Evolutionary conservation across 1,284 basidiomycete species (phyloP).

Genomic region (Cerioporus squamosus): DNA sequence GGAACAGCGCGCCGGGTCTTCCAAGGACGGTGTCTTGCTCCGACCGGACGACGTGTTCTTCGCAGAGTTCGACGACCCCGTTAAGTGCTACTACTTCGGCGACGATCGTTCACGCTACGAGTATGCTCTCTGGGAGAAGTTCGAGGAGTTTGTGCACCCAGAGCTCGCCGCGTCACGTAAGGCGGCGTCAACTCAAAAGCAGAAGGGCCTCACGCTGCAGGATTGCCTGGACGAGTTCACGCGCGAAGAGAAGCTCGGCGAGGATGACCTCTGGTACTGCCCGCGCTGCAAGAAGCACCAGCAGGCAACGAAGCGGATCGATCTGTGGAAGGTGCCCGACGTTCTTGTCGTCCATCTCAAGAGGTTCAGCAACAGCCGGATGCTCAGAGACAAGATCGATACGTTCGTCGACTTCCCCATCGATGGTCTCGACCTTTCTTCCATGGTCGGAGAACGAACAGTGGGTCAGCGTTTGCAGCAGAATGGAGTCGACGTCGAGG

Average conservation of each 20-base stretch:
- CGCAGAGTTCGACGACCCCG: slow-evolving; percentile 82
- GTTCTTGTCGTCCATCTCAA: slow-evolving; percentile 98
- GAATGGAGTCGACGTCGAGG: slow-evolving; percentile 57
- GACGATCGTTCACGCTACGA: slow-evolving; percentile 51
- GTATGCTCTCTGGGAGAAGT: slow-evolving; percentile 59
- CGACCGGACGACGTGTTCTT: slow-evolving; percentile 78
- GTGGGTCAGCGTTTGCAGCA: slow-evolving; percentile 66
- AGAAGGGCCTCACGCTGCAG: slow-evolving; percentile 76
- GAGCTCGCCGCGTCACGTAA: slow-evolving; percentile 64
- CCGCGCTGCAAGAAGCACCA: slow-evolving; percentile 98
- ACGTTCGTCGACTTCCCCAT: slow-evolving; percentile 93
- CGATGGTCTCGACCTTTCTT: slow-evolving; percentile 83
- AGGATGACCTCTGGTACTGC: slow-evolving; percentile 99
- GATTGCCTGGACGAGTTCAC: slow-evolving; percentile 98
- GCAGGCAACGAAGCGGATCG: slow-evolving; percentile 97
- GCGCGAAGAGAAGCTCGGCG: slow-evolving; percentile 92
- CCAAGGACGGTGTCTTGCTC: slow-evolving; percentile 52
- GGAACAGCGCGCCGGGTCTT: slow-evolving; percentile 48
- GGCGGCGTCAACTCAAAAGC: slow-evolving; percentile 59
- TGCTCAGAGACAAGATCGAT: slow-evolving; percentile 92
- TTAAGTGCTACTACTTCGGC: slow-evolving; percentile 79
- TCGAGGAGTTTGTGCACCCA: slow-evolving; percentile 74
- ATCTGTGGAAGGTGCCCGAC: slow-evolving; percentile 97
- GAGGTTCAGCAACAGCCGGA: slow-evolving; percentile 90
- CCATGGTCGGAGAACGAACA: slow-evolving; percentile 79